These are phyloP conservation scores for Kregervanrija delftensis DNA, from an alignment of 805 yeast species.

Conservation along the genomic window DNA sequence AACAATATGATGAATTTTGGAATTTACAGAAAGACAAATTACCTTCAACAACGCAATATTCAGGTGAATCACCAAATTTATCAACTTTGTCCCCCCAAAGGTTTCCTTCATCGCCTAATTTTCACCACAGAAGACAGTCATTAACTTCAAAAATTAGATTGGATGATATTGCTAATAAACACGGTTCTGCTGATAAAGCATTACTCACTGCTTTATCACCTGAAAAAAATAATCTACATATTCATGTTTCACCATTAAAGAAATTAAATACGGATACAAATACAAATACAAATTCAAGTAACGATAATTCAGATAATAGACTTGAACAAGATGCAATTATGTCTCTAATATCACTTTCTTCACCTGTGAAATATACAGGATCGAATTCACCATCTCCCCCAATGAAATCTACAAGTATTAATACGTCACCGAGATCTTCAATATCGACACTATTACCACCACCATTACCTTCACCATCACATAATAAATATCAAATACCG, in stretches of 20 bases:
- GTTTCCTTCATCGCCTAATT: conserved; percentile 5
- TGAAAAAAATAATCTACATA: neutral
- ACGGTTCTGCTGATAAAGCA: conserved; percentile 22
- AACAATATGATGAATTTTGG: conserved; percentile 24
- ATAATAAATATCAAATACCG: too few relatives aligned
- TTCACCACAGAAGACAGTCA: conserved; percentile 10
- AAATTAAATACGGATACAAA: conserved; percentile 5
- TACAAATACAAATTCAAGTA: conserved; percentile 7
- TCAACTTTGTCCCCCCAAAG: conserved; percentile 4
- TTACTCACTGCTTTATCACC: conserved; percentile 20
- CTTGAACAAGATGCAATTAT: conserved; percentile 50
- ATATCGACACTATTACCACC: conserved; percentile 3
- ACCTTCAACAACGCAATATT: conserved; percentile 8
- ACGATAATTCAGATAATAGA: conserved; percentile 18
- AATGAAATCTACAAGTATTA: neutral
- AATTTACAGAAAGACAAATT: conserved; percentile 19
- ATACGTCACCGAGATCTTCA: too few relatives aligned
- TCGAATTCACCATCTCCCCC: conserved; percentile 10
- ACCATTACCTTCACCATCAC: neutral
- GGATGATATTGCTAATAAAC: conserved; percentile 24
- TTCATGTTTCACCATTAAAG: conserved; percentile 8
- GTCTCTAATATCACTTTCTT: conserved; percentile 48
- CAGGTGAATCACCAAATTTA: neutral
- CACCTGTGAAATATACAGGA: conserved; percentile 31
- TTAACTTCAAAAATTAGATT: conserved; percentile 14